phyloP scores from a whole-genome alignment of 1,139 yeast species.

The Wickerhamomyces sp. region DNA sequence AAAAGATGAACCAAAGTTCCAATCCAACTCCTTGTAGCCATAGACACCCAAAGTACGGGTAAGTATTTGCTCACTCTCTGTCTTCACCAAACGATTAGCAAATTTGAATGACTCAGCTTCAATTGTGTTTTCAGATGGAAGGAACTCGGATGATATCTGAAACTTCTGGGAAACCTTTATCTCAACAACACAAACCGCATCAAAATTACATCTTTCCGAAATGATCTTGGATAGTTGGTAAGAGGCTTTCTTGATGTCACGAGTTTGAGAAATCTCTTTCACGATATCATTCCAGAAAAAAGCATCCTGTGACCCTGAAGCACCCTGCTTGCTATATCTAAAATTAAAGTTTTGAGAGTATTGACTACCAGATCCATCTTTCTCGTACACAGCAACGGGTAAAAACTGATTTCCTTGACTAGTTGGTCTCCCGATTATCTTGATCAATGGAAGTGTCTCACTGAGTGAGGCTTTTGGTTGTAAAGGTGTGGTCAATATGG shows the following conservation, averaged over 20 bases:
- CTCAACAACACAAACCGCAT: constrained; percentile 54
- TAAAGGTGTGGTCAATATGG: constrained; percentile 34
- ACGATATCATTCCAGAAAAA: constrained; percentile 28
- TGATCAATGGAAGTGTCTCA: constrained; percentile 16
- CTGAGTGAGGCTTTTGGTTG: background rate
- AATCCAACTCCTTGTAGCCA: constrained; percentile 31
- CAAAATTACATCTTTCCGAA: constrained; percentile 35
- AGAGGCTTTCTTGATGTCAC: constrained; percentile 42
- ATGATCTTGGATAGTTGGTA: constrained; percentile 37
- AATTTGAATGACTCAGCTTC: constrained; percentile 40
- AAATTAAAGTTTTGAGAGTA: constrained; percentile 45
- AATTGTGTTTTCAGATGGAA: constrained; percentile 38
- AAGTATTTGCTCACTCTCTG: constrained; percentile 34
- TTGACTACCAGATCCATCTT: constrained; percentile 58
- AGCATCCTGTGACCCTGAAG: constrained; percentile 19
- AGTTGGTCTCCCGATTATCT: constrained; percentile 52
- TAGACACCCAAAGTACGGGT: constrained; percentile 46
- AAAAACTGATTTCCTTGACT: constrained; percentile 28
- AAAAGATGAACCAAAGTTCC: constrained; percentile 39
- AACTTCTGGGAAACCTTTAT: constrained; percentile 46
- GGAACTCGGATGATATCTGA: constrained; percentile 35
- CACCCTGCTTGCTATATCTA: constrained; percentile 33
- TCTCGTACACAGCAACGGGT: constrained; percentile 44
- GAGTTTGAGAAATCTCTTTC: constrained; percentile 36
- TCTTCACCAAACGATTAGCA: constrained; percentile 31